Conservation (phyloP, 2,329 filamentous ascomycete species). For the Ophiognomonia clavigignenti-juglandacearum region DNA sequence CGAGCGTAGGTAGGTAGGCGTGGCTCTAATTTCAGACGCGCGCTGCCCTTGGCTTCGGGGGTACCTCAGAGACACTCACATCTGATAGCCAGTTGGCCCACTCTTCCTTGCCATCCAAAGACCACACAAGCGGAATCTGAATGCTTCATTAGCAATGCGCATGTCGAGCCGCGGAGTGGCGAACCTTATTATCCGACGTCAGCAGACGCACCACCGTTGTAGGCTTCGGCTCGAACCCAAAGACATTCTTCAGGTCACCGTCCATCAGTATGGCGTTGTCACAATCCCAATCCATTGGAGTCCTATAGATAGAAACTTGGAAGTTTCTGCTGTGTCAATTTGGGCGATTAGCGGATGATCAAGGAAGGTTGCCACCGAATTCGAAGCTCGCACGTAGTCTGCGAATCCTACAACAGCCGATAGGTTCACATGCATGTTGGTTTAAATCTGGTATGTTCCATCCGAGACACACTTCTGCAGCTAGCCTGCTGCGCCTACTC, state of each 20-base stretch:
- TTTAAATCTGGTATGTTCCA: too few relatives aligned
- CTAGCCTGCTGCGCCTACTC: too few relatives aligned
- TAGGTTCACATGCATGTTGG: too few relatives aligned
- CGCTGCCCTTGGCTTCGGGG: neutral
- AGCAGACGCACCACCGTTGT: neutral
- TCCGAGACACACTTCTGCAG: too few relatives aligned
- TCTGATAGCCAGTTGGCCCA: neutral
- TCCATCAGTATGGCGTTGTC: neutral
- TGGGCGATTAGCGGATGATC: too few relatives aligned
- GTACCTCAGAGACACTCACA: neutral
- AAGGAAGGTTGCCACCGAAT: too few relatives aligned
- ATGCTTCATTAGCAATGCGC: neutral
- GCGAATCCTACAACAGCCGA: too few relatives aligned
- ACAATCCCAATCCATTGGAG: constrained; percentile 3
- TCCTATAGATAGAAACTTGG: too few relatives aligned
- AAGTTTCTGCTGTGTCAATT: too few relatives aligned
- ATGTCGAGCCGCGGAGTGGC: neutral
- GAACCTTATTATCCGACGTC: neutral
- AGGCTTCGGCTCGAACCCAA: constrained; percentile 2
- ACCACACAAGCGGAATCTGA: neutral
- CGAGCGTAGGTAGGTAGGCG: neutral
- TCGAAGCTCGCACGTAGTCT: too few relatives aligned
- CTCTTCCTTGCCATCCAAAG: neutral
- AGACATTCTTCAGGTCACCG: constrained; percentile 2
- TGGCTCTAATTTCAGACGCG: neutral